These are phyloP conservation scores for Plasmodium blacklocki DNA, from an alignment of 169 alveolate genomes.

Conservation along the genomic window DNA sequence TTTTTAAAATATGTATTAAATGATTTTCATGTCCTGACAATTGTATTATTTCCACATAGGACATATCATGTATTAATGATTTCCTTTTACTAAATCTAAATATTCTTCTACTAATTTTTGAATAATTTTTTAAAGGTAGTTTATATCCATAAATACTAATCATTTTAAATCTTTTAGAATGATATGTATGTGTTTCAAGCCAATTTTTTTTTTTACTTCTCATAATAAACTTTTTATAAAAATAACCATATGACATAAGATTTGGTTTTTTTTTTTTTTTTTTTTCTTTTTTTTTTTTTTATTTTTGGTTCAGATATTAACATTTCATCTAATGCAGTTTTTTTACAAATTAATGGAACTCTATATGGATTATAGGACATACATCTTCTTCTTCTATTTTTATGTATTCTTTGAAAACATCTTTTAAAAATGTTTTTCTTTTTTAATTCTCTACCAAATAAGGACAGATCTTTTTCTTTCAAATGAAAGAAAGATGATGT, in stretches of 20 bases:
- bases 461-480: conserved; percentile 30
- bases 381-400: conserved; percentile 93
- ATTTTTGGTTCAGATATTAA: conserved; percentile 83
- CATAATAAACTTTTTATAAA: conserved; percentile 80
- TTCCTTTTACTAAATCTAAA: conserved; percentile 84
- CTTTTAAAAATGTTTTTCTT: conserved; percentile 81
- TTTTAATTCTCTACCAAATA: conserved; percentile 42
- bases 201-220: conserved; percentile 87
- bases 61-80: conserved; percentile 85
- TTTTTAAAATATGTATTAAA: conserved; percentile 15
- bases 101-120: conserved; percentile 87
- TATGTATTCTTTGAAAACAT: conserved; percentile 91
- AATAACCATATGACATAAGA: conserved; percentile 77
- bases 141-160: conserved; percentile 90
- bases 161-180: conserved; percentile 94
- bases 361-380: conserved; percentile 96
- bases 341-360: conserved; percentile 90
- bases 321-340: conserved; percentile 82
- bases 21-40: conserved; percentile 22
- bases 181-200: conserved; percentile 95
- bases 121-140: conserved; percentile 86
- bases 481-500: conserved; percentile 50
- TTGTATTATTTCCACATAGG: conserved; percentile 70
- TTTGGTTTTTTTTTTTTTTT: conserved; percentile 77
- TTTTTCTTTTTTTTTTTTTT: conserved; percentile 62